Percentiles rank a stretch among this genome's conserved stretches.
Evolutionary conservation across 2,329 filamentous ascomycete genomes (phyloP).

Genomic region (Fusarium sarcochroum): DNA sequence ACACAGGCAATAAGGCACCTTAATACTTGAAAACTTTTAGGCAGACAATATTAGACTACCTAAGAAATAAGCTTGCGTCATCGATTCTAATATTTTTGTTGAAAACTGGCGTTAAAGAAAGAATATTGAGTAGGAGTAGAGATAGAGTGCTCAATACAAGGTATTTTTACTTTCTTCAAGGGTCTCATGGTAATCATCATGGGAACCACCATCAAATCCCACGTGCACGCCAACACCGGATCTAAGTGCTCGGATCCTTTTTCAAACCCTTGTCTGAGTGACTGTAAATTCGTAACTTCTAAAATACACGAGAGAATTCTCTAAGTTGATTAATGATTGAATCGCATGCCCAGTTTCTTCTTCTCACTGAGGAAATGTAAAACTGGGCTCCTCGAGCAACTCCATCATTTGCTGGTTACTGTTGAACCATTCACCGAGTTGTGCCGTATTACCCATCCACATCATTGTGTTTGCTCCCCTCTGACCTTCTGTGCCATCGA

Average conservation of each 20-base stretch:
- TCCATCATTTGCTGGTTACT: conserved; percentile 57
- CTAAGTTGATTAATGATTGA: neutral
- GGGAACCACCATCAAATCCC: conserved; percentile 4
- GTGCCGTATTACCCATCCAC: conserved; percentile 56
- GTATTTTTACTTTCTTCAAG: neutral
- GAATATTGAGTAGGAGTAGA: too few species aligned
- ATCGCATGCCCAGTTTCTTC: neutral
- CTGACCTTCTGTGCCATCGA: conserved; percentile 34
- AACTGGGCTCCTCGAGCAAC: conserved; percentile 51
- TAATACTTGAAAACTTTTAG: too few species aligned
- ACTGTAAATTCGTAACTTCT: neutral
- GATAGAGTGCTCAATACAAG: too few species aligned
- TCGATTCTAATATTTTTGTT: too few species aligned
- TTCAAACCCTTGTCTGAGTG: neutral
- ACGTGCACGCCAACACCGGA: neutral
- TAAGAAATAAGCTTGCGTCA: too few species aligned
- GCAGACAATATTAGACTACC: too few species aligned
- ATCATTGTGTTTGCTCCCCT: conserved; percentile 47
- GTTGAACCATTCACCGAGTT: conserved; percentile 57
- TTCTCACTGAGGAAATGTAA: conserved; percentile 43
- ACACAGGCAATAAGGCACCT: too few species aligned
- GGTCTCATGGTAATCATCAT: conserved; percentile 18
- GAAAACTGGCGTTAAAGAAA: neutral
- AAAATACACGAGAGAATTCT: neutral
- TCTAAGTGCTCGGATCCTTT: neutral